Evolutionary conservation across 345 rosid species (phyloP).

Genomic region (Heritiera littoralis): DNA sequence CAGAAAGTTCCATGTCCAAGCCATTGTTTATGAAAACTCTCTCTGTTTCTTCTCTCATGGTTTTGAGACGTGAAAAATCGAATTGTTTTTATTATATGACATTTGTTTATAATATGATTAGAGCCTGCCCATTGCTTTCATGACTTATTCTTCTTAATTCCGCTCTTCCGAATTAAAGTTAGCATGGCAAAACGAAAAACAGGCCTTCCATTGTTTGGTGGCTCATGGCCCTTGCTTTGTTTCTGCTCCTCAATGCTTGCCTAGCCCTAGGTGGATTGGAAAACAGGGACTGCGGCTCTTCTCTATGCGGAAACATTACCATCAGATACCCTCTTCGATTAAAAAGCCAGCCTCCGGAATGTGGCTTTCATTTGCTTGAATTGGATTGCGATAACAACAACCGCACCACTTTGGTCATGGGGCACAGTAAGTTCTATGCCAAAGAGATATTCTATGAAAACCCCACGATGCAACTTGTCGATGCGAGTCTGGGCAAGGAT

Average conservation of each 20-base stretch:
- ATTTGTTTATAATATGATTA: no score
- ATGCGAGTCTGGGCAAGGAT: not conserved
- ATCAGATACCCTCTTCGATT: not conserved
- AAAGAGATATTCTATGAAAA: not conserved
- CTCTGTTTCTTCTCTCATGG: no score
- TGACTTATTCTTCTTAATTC: no score
- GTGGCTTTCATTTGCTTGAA: not conserved
- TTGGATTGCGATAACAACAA: not conserved
- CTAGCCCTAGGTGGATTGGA: not conserved
- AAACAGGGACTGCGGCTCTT: not conserved
- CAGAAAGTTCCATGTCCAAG: no score
- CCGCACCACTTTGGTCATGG: not conserved
- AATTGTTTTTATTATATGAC: no score
- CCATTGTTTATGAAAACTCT: no score
- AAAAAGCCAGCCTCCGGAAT: not conserved
- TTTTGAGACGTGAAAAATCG: no score
- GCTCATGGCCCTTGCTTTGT: not conserved
- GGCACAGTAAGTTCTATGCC: not conserved
- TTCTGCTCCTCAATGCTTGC: not conserved
- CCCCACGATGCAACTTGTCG: not conserved
- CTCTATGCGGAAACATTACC: not conserved
- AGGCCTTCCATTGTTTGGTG: not conserved
- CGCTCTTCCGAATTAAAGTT: not conserved
- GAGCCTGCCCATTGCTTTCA: no score
- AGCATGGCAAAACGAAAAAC: not conserved